Evolutionary conservation across 148 eudicot species (phyloP), one percentile per base, ranked within the genome.

Genomic region (Persicaria tinctoria): DNA sequence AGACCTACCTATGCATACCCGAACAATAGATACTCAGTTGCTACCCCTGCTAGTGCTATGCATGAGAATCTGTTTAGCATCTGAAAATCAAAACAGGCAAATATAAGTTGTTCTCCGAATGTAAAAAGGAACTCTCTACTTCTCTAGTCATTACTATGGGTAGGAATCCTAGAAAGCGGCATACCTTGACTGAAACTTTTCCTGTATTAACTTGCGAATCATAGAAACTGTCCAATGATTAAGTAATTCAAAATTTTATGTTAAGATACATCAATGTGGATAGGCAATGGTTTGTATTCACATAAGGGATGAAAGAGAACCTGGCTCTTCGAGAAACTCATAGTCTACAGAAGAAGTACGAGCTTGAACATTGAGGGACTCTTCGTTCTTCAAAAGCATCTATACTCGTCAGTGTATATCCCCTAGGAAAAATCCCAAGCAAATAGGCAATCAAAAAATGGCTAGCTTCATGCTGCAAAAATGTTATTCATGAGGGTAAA

Each of bases 1-100:
- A 89, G 88, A 69, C 97, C 99, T 72, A 97, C 99, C 82, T 90
- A 97, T 45, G 99, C 91, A 77, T 76, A 71, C 12, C 74, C 99
- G 78, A 86, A 90, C 51, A 95, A 83, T 55, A 95, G 86, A 81
- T 92, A 95, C 78, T 95, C 99, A 5, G 99, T 89, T 56, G 94
- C 99, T 60, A 95, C 97, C n/a, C 99, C 99, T 8, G 99, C 99
- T 79, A 95, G 82, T 57, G 97, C 97, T 75, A 92, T 89, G 76
- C 99, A 95, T 17, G 99, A 84, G 79, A 95, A 95, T 83, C 90
- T 90, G 86, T 95, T 95, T 79, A 95, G 78, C 90, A 86, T 92
- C 97, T 95, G 74, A 47, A 8, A 17, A 50, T 47, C 54, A 48
- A 50, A 46, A 46, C 48, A 66, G 38, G 8, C 11, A 41, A 66